Base-by-base conservation (phyloP, 371 early-diverging fungal genomes). In the Basidiobolus meristosporus region DNA sequence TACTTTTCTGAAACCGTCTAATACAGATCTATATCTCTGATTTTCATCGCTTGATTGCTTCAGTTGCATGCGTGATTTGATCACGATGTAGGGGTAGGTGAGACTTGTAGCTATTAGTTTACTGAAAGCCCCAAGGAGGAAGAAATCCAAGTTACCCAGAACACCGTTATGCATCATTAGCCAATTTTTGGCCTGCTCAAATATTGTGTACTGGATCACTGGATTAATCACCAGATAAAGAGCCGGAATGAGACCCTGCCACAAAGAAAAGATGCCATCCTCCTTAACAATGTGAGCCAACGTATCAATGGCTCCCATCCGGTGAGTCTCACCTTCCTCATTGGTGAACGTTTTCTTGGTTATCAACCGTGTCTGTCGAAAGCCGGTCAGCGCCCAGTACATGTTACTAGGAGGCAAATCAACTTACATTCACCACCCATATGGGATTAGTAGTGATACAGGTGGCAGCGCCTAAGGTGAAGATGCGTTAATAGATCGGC, bases 1-100 rank as follows among this genome's bases (percentile, higher is more conserved):
- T 62, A 86, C 82, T 33, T 78, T 59, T 19, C 60, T 70, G 58
- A 96, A 69, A 4, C 87, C 93, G 58, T 92, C 92, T 43, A 68
- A 46, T 38, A 86, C 70, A 23, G 82, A 83, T 33, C 51, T 55
- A 57, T 93, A 91, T 39, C 81, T 70, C 44, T 70, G 67, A 31
- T 65, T 74, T 46, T 76, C 67, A 10, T 41, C 41, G 20, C 51
- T 48, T 9, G 74, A 67, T 55, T 88, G 83, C 55, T 74, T 76
- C 43, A 90, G 65, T 57, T 96, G 97, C 95, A 92, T 90, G 40
- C 97, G 85, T 20, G 88, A 76, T 68, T 93, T 96, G 51, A 91
- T 68, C 46, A 92, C 86, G 51, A 92, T 88, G 68, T 95, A 97
- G 39, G 97, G 97, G 51, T 95, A 97, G 20, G 97, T 97, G 52